phyloP scores from a whole-genome alignment of 768 basidiomycete genomes.

The Hortiboletus flavorubellus region DNA sequence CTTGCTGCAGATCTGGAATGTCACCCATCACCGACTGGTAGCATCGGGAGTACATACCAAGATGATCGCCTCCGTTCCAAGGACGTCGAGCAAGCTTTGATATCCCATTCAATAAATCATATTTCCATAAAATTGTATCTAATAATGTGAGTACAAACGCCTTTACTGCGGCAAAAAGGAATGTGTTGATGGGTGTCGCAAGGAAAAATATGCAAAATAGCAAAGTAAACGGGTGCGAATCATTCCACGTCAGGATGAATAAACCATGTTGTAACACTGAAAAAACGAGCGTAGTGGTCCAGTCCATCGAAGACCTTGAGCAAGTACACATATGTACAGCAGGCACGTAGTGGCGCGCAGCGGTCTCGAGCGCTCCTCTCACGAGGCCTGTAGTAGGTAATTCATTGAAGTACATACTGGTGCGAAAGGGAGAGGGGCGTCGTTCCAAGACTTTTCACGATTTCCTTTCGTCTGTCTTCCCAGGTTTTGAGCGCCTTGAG shows the following conservation, averaged over 20 bases:
- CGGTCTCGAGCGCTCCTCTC: neutral
- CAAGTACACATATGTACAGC: neutral
- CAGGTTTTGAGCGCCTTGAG: constrained; percentile 71
- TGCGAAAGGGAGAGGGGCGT: neutral
- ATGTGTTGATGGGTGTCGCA: constrained; percentile 5
- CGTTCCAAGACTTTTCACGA: constrained; percentile 50
- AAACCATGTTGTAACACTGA: constrained; percentile 5
- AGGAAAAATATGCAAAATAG: neutral
- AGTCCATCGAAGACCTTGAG: constrained; percentile 11
- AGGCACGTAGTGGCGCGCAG: neutral
- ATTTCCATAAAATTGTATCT: constrained; percentile 6
- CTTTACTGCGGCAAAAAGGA: constrained; percentile 1
- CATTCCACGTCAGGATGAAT: neutral
- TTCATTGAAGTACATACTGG: neutral
- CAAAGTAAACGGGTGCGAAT: constrained; percentile 1
- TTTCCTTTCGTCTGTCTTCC: constrained; percentile 70
- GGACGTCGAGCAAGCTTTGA: constrained; percentile 19
- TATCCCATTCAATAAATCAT: constrained; percentile 5
- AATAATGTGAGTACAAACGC: constrained; percentile 12
- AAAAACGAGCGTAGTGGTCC: constrained; percentile 20
- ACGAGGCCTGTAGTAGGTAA: too few relatives aligned
- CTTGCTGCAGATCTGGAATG: constrained; percentile 51
- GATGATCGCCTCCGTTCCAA: constrained; percentile 43
- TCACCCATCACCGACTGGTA: constrained; percentile 47
- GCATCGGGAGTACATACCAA: constrained; percentile 55